phyloP scores from a whole-genome alignment of 2,329 filamentous ascomycete species.

The Fusarium pininemorale region DNA sequence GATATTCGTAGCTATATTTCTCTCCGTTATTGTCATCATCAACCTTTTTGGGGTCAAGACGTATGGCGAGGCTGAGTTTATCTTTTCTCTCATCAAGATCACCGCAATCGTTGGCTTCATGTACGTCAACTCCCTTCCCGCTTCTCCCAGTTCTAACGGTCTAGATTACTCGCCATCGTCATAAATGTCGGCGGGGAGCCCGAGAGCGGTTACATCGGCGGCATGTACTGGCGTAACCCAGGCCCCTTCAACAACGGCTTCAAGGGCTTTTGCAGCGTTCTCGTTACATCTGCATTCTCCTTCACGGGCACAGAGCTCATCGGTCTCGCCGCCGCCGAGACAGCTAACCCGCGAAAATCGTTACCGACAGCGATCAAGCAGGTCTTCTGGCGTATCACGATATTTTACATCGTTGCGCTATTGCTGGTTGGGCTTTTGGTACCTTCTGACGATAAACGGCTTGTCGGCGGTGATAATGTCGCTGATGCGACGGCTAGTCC shows the following conservation, averaged over 20 bases:
- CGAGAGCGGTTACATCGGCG: slow-evolving; percentile 80
- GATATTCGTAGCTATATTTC: slow-evolving; percentile 85
- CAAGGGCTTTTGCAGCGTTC: slow-evolving; percentile 80
- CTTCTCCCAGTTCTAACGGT: neutral
- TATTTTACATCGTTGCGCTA: slow-evolving; percentile 91
- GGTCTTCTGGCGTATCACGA: slow-evolving; percentile 91
- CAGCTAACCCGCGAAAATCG: slow-evolving; percentile 79
- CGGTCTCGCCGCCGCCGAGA: slow-evolving; percentile 80
- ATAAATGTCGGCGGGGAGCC: slow-evolving; percentile 84
- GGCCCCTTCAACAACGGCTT: slow-evolving; percentile 86
- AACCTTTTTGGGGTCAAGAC: slow-evolving; percentile 89
- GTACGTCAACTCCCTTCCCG: slow-evolving; percentile 59
- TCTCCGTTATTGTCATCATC: slow-evolving; percentile 77
- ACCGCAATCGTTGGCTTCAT: slow-evolving; percentile 88
- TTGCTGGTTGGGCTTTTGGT: slow-evolving; percentile 84
- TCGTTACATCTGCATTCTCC: slow-evolving; percentile 79
- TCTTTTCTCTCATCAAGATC: slow-evolving; percentile 88
- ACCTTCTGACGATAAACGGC: slow-evolving; percentile 72
- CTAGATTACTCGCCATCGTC: slow-evolving; percentile 82
- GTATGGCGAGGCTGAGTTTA: slow-evolving; percentile 89
- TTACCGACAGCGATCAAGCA: slow-evolving; percentile 90
- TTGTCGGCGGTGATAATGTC: slow-evolving; percentile 64
- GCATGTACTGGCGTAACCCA: slow-evolving; percentile 77
- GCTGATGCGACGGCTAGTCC: slow-evolving; percentile 81
- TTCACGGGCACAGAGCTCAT: slow-evolving; percentile 82